Conservation (phyloP, 371 early-diverging fungal genomes). For the Mortierella sp. region DNA sequence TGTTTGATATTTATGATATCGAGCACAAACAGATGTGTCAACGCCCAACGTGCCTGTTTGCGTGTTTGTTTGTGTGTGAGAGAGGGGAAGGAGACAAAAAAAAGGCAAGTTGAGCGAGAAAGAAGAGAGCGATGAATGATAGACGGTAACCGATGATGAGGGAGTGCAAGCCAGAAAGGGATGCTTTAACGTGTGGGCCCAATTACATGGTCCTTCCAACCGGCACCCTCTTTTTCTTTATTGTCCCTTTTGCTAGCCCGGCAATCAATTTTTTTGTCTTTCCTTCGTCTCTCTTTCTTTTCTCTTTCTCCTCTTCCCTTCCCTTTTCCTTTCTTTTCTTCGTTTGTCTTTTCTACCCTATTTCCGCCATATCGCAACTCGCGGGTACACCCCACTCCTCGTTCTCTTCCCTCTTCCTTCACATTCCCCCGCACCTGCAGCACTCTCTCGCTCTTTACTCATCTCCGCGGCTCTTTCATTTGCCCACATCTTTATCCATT, state of each 20-base stretch:
- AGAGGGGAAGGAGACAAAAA: too few relatives aligned
- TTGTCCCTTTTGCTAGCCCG: neutral
- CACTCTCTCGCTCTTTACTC: neutral
- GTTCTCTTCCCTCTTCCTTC: neutral
- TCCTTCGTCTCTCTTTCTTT: neutral
- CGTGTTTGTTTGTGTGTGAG: neutral
- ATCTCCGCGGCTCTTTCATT: neutral
- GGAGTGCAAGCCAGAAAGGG: too few relatives aligned
- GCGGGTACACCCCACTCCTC: too few relatives aligned
- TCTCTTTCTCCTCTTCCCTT: neutral
- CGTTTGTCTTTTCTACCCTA: neutral
- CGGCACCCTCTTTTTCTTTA: slow-evolving; percentile 7
- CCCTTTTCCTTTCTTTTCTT: neutral
- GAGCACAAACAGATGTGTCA: neutral
- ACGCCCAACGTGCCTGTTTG: neutral
- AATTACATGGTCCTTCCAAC: neutral
- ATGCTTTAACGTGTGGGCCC: neutral
- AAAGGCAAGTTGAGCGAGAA: too few relatives aligned
- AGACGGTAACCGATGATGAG: too few relatives aligned
- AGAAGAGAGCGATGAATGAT: too few relatives aligned
- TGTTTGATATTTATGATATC: neutral
- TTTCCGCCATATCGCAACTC: neutral
- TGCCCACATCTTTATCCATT: neutral
- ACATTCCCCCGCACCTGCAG: neutral
- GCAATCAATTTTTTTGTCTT: neutral